These are phyloP conservation scores for Tremella yokohamensis DNA, from an alignment of 768 basidiomycete genomes.

Conservation along the genomic window DNA sequence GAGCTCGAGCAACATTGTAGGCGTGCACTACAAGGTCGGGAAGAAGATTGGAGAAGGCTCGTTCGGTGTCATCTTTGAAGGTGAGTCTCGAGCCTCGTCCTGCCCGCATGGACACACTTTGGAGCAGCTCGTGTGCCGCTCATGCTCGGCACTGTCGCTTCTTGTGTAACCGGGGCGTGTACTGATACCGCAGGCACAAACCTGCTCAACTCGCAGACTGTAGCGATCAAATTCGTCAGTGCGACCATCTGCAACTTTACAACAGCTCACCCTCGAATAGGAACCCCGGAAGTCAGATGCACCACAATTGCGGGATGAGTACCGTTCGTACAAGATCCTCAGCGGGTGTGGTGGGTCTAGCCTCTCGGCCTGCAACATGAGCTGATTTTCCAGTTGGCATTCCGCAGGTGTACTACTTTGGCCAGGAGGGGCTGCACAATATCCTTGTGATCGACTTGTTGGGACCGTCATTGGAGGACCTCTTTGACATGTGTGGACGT, in stretches of 20 bases:
- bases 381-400: slow-evolving; percentile 68
- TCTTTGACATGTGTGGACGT: slow-evolving; percentile 98
- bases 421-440: slow-evolving; percentile 97
- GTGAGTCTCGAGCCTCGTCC: slow-evolving; percentile 58
- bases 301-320: slow-evolving; percentile 96
- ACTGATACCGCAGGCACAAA: slow-evolving; percentile 71
- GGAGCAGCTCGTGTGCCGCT: not conserved
- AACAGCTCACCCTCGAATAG: slow-evolving; percentile 30
- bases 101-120: slow-evolving; percentile 50
- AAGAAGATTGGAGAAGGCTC: slow-evolving; percentile 97
- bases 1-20: slow-evolving; percentile 61
- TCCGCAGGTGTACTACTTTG: slow-evolving; percentile 99
- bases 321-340: slow-evolving; percentile 93
- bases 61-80: slow-evolving; percentile 98
- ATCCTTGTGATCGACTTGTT: slow-evolving; percentile 97
- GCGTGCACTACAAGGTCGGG: slow-evolving; percentile 95
- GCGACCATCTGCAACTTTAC: not conserved
- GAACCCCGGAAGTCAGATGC: slow-evolving; percentile 88
- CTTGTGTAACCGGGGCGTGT: not conserved
- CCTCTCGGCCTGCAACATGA: slow-evolving; percentile 12
- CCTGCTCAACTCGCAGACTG: slow-evolving; percentile 94
- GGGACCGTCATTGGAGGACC: slow-evolving; percentile 91
- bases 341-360: slow-evolving; percentile 75
- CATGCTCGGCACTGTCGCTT: slow-evolving; percentile 1
- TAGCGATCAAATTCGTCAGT: slow-evolving; percentile 99